Conservation (phyloP, 495 filamentous ascomycete genomes). For the Podospora didyma region DNA sequence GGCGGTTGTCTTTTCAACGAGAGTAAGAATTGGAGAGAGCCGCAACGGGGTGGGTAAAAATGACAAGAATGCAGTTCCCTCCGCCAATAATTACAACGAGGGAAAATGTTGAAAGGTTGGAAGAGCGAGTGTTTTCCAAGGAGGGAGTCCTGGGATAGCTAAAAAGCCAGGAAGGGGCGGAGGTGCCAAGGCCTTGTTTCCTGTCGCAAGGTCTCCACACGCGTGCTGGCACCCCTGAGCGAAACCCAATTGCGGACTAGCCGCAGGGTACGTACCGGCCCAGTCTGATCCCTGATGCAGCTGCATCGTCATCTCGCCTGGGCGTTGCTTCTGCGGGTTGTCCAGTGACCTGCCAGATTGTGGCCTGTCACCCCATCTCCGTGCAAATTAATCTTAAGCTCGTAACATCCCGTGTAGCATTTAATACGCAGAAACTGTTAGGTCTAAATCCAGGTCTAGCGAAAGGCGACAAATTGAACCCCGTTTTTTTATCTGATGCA, state of each 20-base stretch:
- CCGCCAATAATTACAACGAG: slow-evolving; percentile 10
- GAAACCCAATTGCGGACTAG: neutral
- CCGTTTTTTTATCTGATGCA: neutral
- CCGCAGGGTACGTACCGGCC: neutral
- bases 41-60: slow-evolving; percentile 7
- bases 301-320: slow-evolving; percentile 4
- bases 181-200: slow-evolving; percentile 6
- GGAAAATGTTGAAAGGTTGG: neutral
- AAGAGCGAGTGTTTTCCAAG: neutral
- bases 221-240: neutral
- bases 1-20: slow-evolving; percentile 27
- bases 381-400: neutral
- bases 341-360: neutral
- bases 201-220: neutral
- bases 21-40: slow-evolving; percentile 31
- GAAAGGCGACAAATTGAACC: neutral
- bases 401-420: neutral
- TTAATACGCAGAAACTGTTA: neutral
- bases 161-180: slow-evolving; percentile 12
- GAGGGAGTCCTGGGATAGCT: neutral
- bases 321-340: neutral
- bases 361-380: neutral
- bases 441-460: neutral
- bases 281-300: neutral
- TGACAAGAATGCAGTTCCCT: slow-evolving; percentile 11